A percentile compares a stretch with the other conserved stretches of the same genome.
Conservation (phyloP, 192 early-diverging fungal species). For the Gigaspora rosea region DNA sequence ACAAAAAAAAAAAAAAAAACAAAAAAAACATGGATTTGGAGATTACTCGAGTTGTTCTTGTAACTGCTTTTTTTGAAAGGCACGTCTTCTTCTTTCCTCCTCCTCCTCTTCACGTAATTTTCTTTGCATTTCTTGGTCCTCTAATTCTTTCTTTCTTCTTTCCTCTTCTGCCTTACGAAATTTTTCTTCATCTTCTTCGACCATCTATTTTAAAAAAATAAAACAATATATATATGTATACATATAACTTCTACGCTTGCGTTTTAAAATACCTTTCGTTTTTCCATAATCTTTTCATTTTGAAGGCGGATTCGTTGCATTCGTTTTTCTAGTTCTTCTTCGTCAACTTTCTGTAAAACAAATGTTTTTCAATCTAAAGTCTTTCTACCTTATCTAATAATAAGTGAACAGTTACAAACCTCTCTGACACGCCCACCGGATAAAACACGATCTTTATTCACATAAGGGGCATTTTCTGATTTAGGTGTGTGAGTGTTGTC, state of each 20-base stretch:
- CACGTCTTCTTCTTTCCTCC: constrained; percentile 3
- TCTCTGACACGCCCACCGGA: neutral
- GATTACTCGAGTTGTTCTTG: constrained; percentile 10
- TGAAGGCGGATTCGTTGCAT: constrained; percentile 1
- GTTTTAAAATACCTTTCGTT: constrained; percentile 2
- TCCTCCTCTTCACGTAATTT: constrained; percentile 14
- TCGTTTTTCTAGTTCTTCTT: neutral
- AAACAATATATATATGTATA: neutral
- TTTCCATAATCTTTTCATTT: constrained; percentile 22
- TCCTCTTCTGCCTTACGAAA: constrained; percentile 21
- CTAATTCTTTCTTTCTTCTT: constrained; percentile 29
- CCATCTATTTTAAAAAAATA: constrained; percentile 1
- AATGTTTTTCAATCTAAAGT: too few species aligned
- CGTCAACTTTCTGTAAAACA: constrained; percentile 2
- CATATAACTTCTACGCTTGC: too few species aligned
- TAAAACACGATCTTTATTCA: constrained; percentile 19
- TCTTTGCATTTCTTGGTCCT: constrained; percentile 17
- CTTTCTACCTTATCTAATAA: too few species aligned
- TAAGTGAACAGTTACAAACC: neutral
- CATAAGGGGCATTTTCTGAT: neutral
- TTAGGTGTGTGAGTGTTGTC: constrained; percentile 22
- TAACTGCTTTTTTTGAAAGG: constrained; percentile 3
- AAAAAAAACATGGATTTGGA: neutral
- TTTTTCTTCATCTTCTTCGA: constrained; percentile 21
- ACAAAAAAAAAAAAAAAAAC: neutral